Conservation (phyloP, 768 basidiomycete genomes). For the Candolleomyces efflorescens region DNA sequence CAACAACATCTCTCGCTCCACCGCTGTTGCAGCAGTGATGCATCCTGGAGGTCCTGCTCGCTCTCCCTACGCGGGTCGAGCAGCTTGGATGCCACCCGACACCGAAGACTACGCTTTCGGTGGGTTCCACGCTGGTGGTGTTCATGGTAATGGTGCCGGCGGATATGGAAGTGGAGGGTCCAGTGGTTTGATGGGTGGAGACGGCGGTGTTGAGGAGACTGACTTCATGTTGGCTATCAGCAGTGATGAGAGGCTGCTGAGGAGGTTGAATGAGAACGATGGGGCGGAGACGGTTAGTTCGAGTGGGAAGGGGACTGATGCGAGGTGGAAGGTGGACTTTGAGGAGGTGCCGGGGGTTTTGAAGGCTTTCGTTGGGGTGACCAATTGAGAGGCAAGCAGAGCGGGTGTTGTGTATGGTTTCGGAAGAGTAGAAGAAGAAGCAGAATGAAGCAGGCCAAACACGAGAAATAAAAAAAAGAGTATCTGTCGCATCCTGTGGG, state of each 20-base stretch:
- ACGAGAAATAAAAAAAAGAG: no score
- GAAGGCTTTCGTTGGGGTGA: slow-evolving; percentile 18
- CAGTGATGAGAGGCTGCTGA: slow-evolving; percentile 74
- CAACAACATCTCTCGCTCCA: slow-evolving; percentile 79
- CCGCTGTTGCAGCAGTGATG: slow-evolving; percentile 75
- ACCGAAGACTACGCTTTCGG: slow-evolving; percentile 4
- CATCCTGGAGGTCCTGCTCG: slow-evolving; percentile 56
- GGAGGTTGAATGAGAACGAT: slow-evolving; percentile 71
- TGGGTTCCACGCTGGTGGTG: slow-evolving; percentile 19
- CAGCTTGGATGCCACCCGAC: slow-evolving; percentile 7
- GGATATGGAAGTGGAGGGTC: slow-evolving; percentile 13
- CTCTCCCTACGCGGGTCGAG: slow-evolving; percentile 28
- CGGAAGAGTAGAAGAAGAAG: no score
- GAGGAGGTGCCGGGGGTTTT: slow-evolving; percentile 28
- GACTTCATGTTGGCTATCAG: slow-evolving; percentile 65
- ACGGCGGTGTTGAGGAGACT: slow-evolving; percentile 33
- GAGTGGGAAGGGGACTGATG: slow-evolving; percentile 73
- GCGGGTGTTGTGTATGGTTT: not conserved
- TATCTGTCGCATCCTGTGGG: no score
- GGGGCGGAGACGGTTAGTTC: slow-evolving; percentile 69
- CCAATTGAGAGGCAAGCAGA: not conserved
- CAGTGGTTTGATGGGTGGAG: slow-evolving; percentile 17
- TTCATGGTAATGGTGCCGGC: slow-evolving; percentile 16
- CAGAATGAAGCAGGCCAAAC: no score
- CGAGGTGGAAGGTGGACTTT: slow-evolving; percentile 56